A percentile compares a stretch with the other conserved stretches of the same genome.
Evolutionary conservation across 2,329 filamentous ascomycete species (phyloP).

Genomic region (Botrytis sinoallii): DNA sequence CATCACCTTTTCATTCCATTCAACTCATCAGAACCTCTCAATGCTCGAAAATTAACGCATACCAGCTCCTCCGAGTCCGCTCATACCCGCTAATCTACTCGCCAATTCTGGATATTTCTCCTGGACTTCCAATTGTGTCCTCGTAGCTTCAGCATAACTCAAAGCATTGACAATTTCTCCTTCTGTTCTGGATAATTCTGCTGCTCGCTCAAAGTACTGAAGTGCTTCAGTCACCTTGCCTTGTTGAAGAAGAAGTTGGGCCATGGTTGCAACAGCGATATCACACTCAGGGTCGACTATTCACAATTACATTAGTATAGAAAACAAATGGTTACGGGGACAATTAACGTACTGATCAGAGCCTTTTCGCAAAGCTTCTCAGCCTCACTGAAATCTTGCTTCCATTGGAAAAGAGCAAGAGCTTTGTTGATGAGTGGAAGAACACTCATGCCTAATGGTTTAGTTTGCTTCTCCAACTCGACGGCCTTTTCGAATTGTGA

Average conservation of each 20-base stretch:
- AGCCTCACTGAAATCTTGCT: conserved; percentile 90
- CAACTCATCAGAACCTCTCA: not conserved
- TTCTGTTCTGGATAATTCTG: conserved; percentile 89
- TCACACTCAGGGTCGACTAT: conserved; percentile 96
- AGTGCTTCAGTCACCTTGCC: conserved; percentile 94
- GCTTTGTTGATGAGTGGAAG: conserved; percentile 98
- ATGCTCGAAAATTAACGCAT: conserved; percentile 30
- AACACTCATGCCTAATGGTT: conserved; percentile 95
- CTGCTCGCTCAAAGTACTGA: conserved; percentile 94
- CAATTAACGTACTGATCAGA: conserved; percentile 71
- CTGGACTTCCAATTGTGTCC: conserved; percentile 90
- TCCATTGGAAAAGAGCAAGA: conserved; percentile 95
- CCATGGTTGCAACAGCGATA: conserved; percentile 98
- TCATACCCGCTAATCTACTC: conserved; percentile 64
- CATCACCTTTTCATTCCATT: not conserved
- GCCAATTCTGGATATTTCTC: conserved; percentile 82
- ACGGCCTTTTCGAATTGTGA: conserved; percentile 99
- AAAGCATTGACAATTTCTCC: conserved; percentile 95
- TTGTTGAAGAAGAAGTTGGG: conserved; percentile 93
- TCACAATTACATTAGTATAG: conserved; percentile 20
- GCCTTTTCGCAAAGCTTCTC: conserved; percentile 97
- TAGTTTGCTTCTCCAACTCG: conserved; percentile 93
- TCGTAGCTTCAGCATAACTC: conserved; percentile 93
- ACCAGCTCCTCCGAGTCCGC: conserved; percentile 34
- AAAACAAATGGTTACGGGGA: not conserved